These are phyloP conservation scores for Magnaporthales sp. DNA, from an alignment of 2,329 filamentous ascomycete genomes.

Conservation along the genomic window DNA sequence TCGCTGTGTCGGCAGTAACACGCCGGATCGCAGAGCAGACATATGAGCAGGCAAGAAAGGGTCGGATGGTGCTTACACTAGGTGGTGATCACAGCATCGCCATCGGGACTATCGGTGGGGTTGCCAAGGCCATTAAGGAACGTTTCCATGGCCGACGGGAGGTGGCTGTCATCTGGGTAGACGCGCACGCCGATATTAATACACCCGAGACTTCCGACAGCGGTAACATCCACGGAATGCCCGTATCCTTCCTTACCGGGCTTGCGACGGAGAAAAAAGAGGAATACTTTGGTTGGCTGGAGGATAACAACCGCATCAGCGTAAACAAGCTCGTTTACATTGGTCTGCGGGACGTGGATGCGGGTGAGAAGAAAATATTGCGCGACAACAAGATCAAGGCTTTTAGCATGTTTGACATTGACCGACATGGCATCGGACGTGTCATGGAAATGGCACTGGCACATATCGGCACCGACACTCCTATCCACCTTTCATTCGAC, in stretches of 20 bases:
- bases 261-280: slow-evolving; percentile 67
- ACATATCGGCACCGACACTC: slow-evolving; percentile 88
- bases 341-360: slow-evolving; percentile 84
- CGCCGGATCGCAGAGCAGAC: slow-evolving; percentile 72
- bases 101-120: slow-evolving; percentile 85
- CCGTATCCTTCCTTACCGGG: slow-evolving; percentile 83
- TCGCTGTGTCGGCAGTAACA: slow-evolving; percentile 78
- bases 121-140: slow-evolving; percentile 78
- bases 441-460: slow-evolving; percentile 98
- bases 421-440: slow-evolving; percentile 85
- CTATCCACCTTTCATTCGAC: slow-evolving; percentile 95
- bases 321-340: slow-evolving; percentile 92
- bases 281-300: slow-evolving; percentile 85
- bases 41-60: slow-evolving; percentile 74
- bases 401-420: slow-evolving; percentile 98
- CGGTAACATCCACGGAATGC: slow-evolving; percentile 98
- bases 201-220: slow-evolving; percentile 82
- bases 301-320: slow-evolving; percentile 60
- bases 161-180: slow-evolving; percentile 95
- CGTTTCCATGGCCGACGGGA: slow-evolving; percentile 59
- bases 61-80: slow-evolving; percentile 83
- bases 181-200: slow-evolving; percentile 97
- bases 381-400: slow-evolving; percentile 86
- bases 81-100: slow-evolving; percentile 96
- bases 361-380: slow-evolving; percentile 88